phyloP scores from a whole-genome alignment of 2,329 filamentous ascomycete genomes.

The Exophiala alcalophila region DNA sequence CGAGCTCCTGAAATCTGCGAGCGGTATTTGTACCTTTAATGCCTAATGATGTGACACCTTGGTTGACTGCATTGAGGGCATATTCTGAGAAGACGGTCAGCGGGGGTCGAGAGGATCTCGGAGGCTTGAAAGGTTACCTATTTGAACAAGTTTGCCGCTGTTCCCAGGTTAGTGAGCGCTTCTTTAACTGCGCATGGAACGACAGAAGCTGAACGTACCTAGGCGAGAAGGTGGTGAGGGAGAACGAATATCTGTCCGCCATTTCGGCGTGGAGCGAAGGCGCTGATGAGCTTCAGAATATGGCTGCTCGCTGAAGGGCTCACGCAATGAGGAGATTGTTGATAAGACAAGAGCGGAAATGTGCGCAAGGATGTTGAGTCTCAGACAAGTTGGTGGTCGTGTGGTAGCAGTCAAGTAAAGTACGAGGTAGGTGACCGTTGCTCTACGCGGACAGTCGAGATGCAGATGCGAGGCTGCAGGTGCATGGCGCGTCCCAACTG shows the following conservation, averaged over 20 bases:
- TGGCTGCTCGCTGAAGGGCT: no score
- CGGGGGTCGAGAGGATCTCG: slow-evolving; percentile 5
- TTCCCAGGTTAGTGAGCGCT: slow-evolving; percentile 44
- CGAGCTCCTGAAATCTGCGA: not conserved
- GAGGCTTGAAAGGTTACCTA: slow-evolving; percentile 59
- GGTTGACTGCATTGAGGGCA: slow-evolving; percentile 97
- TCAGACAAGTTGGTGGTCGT: not conserved
- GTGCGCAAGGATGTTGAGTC: not conserved
- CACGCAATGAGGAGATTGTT: no score
- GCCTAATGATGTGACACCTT: slow-evolving; percentile 95
- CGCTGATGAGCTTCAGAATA: not conserved
- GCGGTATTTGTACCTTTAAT: slow-evolving; percentile 74
- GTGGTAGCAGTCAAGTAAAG: not conserved
- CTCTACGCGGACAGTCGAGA: not conserved
- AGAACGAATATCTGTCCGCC: slow-evolving; percentile 99
- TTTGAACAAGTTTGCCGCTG: slow-evolving; percentile 98
- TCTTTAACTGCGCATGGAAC: slow-evolving; percentile 19
- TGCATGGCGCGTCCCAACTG: slow-evolving; percentile 17
- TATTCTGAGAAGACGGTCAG: slow-evolving; percentile 66
- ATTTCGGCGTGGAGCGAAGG: slow-evolving; percentile 48
- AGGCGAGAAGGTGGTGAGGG: slow-evolving; percentile 97
- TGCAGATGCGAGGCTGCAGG: slow-evolving; percentile 13
- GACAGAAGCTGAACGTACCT: slow-evolving; percentile 63
- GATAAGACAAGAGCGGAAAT: not conserved
- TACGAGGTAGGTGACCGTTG: no score